Percentiles rank a stretch among this genome's conserved stretches.
Evolutionary conservation across 2,329 filamentous ascomycete genomes (phyloP).

Genomic region (Aspergillus fumigatiaffinis): DNA sequence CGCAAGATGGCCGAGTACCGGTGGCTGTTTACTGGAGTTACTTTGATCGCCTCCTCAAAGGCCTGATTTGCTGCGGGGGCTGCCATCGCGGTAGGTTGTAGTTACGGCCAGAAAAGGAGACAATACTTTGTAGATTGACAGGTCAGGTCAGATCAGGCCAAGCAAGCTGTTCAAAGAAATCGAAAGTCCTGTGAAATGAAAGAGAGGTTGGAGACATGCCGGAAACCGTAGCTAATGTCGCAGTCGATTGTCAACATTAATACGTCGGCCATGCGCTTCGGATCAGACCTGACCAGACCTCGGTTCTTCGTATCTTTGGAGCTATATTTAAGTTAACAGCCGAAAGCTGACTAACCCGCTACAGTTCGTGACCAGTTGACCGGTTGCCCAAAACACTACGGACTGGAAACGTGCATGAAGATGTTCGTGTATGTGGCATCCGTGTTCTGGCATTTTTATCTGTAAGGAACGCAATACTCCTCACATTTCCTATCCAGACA

Average conservation of each 20-base stretch:
- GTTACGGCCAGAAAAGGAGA: neutral
- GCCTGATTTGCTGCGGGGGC: constrained; percentile 19
- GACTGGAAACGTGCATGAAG: neutral
- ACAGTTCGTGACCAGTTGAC: neutral
- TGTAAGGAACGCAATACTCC: neutral
- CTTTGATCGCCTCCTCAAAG: constrained; percentile 36
- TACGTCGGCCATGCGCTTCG: neutral
- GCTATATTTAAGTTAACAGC: neutral
- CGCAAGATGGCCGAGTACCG: constrained; percentile 55
- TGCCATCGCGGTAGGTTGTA: neutral
- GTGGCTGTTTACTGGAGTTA: constrained; percentile 45
- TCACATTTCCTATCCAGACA: neutral
- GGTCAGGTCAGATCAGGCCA: neutral
- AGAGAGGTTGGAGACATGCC: neutral
- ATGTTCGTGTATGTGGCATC: neutral
- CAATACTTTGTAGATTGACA: neutral
- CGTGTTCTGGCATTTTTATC: neutral
- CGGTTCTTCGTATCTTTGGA: neutral
- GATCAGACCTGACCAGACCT: neutral
- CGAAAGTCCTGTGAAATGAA: neutral
- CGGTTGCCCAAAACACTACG: neutral
- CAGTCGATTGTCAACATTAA: neutral
- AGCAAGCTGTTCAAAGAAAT: neutral
- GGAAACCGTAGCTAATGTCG: neutral
- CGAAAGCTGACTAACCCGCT: neutral